Conservation (phyloP, 1,139 yeast genomes). For the Chernovozyma sophiae-reginae region DNA sequence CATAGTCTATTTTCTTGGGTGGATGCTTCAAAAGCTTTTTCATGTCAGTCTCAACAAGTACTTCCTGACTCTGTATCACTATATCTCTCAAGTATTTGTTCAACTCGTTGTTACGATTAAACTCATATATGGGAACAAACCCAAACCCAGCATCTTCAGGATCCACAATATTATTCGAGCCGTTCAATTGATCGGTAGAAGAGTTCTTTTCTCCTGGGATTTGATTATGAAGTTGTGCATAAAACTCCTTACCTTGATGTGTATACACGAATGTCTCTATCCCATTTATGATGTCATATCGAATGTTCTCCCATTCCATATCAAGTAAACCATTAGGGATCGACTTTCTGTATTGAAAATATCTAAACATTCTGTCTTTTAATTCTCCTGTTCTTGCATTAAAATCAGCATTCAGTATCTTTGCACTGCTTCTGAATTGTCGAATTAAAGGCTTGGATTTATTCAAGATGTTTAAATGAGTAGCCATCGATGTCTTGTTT, state of each 20-base stretch:
- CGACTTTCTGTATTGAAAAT: constrained; percentile 38
- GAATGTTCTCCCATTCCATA: constrained; percentile 45
- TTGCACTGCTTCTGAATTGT: constrained; percentile 27
- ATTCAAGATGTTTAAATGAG: constrained; percentile 19
- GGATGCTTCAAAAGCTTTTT: background rate
- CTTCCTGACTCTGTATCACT: constrained; percentile 23
- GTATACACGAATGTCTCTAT: constrained; percentile 33
- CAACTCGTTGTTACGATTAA: constrained; percentile 30
- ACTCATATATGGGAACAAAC: constrained; percentile 34
- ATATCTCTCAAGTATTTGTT: constrained; percentile 26
- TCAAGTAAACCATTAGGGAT: constrained; percentile 37
- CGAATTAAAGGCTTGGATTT: constrained; percentile 28
- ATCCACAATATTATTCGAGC: constrained; percentile 1
- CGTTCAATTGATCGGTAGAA: constrained; percentile 1
- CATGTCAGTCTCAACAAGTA: constrained; percentile 13
- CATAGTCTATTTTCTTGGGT: background rate
- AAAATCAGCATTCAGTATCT: constrained; percentile 28
- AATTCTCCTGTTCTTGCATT: constrained; percentile 24
- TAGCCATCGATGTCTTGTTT: constrained; percentile 16
- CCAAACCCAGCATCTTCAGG: constrained; percentile 18
- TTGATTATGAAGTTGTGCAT: constrained; percentile 2
- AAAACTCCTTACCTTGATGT: constrained; percentile 24
- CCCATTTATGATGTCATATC: constrained; percentile 37
- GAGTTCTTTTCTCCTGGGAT: constrained; percentile 5
- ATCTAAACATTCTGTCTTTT: constrained; percentile 32